Percentiles rank a stretch among this genome's conserved stretches.
Conservation (phyloP, 352 stramenopile species). For the Poterioochromonas sp. region DNA sequence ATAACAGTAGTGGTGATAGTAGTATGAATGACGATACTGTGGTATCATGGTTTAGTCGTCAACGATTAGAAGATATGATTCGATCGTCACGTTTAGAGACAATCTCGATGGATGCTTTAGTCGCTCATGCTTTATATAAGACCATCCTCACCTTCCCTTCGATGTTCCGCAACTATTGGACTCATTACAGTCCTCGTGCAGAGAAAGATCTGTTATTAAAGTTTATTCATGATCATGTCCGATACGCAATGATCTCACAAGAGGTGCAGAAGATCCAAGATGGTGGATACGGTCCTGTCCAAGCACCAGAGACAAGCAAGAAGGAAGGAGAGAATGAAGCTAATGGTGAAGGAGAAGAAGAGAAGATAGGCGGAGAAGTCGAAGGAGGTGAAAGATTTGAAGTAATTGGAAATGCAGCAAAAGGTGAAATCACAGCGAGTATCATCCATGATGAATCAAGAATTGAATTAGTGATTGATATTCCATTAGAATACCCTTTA, state of each 20-base stretch:
- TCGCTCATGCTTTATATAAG: not conserved
- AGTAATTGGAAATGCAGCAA: not conserved
- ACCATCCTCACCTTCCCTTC: not conserved
- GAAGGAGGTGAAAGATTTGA: not conserved
- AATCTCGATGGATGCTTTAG: not conserved
- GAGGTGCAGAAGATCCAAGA: not conserved
- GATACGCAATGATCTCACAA: not conserved
- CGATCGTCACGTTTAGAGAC: no score
- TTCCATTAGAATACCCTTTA: conserved; percentile 54
- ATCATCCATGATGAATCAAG: conserved; percentile 57
- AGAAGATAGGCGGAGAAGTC: no score
- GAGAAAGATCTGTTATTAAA: not conserved
- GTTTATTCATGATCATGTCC: conserved; percentile 14
- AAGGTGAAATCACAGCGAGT: conserved; percentile 50
- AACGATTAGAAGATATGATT: no score
- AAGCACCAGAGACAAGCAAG: not conserved
- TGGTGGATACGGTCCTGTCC: not conserved
- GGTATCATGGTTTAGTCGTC: no score
- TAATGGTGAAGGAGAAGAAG: no score
- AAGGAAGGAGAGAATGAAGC: not conserved
- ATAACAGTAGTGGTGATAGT: no score
- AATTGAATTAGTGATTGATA: conserved; percentile 51
- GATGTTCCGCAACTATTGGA: not conserved
- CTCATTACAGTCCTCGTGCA: not conserved
- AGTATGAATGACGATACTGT: no score